Evolutionary conservation across 1,284 basidiomycete species (phyloP), one percentile per base, ranked within the genome.

Genomic region (Puccinia triticina): DNA sequence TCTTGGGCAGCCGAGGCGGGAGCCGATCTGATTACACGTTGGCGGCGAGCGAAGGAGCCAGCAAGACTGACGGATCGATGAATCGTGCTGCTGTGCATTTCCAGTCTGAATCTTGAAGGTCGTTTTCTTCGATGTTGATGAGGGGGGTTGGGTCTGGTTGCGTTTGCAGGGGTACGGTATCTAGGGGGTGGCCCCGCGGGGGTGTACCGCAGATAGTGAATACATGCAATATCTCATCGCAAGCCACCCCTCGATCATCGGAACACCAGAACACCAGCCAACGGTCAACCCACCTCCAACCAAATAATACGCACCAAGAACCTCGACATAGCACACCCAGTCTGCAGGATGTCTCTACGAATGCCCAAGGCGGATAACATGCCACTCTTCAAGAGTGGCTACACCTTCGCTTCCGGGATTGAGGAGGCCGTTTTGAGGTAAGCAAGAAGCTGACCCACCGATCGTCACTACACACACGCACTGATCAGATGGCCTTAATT

Each of bases 341-440:
- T 34, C 32, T 82, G 46, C 83, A 86, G 67, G 69, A 97, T 97
- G 95, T 92, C 94, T 84, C 90, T 98, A 86, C 95, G 96, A 90
- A 94, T 98, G 40, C 96, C 96, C 69, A 95, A 95, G 88, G 90
- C 93, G 66, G 93, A 92, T 86, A 93, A 93, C 84, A 88, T 96
- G 64, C 94, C 94, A 88, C 91, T 98, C 71, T 98, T 98, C 90
- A 97, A 97, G 88, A 93, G 94, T 67, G 94, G 94, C 32, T 84
- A 84, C 73, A 82, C 83, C 48, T 83, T 86, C 81, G 83, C 84
- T 57, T 86, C 85, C 32, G 86, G 86, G 37, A 84, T 86, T 71
- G 86, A 86, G 74, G 86, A 86, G 82, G 86, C 86, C 34, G 86
- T 86, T 48, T 85, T 86, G 72, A 83, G 86, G 83, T 81, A 84